These are phyloP conservation scores for Saprolegnia parasitica DNA, from an alignment of 352 stramenopile genomes.

Conservation along the genomic window DNA sequence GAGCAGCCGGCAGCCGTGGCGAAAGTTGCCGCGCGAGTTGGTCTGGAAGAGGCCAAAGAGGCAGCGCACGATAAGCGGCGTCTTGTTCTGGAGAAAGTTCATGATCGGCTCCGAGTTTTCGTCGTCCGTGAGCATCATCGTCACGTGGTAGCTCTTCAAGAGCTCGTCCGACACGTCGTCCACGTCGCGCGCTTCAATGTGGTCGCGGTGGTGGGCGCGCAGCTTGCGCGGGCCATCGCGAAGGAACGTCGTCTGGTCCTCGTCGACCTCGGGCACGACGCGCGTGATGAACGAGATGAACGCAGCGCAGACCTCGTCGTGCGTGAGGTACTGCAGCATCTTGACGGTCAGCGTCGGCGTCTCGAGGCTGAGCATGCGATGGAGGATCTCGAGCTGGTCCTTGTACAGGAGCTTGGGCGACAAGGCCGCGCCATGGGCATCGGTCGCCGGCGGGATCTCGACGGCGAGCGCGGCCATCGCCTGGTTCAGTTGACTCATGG, in stretches of 20 bases:
- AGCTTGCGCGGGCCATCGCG: slow-evolving; percentile 43
- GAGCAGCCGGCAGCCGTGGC: slow-evolving; percentile 83
- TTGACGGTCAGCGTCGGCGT: slow-evolving; percentile 44
- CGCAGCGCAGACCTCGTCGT: slow-evolving; percentile 51
- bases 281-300: slow-evolving; percentile 66
- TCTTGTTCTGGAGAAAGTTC: slow-evolving; percentile 77
- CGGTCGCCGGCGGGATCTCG: neutral
- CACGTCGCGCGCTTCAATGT: slow-evolving; percentile 33
- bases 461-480: slow-evolving; percentile 22
- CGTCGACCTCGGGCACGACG: slow-evolving; percentile 35
- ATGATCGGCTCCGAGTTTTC: slow-evolving; percentile 73
- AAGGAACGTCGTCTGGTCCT: slow-evolving; percentile 32
- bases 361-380: slow-evolving; percentile 32
- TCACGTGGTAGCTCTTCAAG: slow-evolving; percentile 74
- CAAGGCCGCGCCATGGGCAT: neutral
- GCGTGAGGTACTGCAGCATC: slow-evolving; percentile 57
- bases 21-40: slow-evolving; percentile 67
- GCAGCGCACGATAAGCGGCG: slow-evolving; percentile 64
- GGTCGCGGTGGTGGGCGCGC: slow-evolving; percentile 6
- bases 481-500: slow-evolving; percentile 26
- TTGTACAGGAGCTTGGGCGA: slow-evolving; percentile 24
- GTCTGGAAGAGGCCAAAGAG: slow-evolving; percentile 77
- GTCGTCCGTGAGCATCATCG: slow-evolving; percentile 86
- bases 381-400: slow-evolving; percentile 20
- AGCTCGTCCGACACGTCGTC: slow-evolving; percentile 56